Base-by-base conservation (phyloP, 2,329 filamentous ascomycete species). In the Cercospora janseana region DNA sequence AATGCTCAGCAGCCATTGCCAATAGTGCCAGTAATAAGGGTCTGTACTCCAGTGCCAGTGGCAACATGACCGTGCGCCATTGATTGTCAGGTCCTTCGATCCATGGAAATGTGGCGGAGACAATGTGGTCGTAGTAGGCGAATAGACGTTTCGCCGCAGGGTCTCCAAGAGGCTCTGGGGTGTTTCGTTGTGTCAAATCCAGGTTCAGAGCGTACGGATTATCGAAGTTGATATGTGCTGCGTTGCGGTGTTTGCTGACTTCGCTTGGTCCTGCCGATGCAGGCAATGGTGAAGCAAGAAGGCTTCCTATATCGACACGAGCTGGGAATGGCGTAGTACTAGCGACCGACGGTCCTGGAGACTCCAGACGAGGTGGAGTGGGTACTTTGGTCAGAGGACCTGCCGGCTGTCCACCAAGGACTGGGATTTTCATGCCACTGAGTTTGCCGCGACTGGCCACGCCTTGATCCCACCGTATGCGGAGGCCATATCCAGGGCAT, bases 381-480 rank as follows among this genome's bases (percentile, higher is more conserved):
- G 45, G 32, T 12, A 27, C 16, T 16, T 28, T 45, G 34, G n/a
- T 15, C 21, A 40, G 35, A 29, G 40, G 48, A 28, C 31, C 21
- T n/a, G 48, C 29, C 7, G 48, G 23, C 23, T 34, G 32, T 16
- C 34, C 48, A 26, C 26, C 29, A n/a, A 37, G 41, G 6, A 52
- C 49, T 21, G 49, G 43, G 6, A 52, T 26, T 24, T 44, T 32
- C 38, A 47, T 52, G n/a, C 43, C 43, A 34, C 49, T 52, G 9
- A 52, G 37, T 24, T 40, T 52, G 13, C 29, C 49, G 15, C 35
- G 28, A 20, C 40, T 40, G 32, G 49, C 49, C 7, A 52, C 43
- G 12, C 49, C 49, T 41, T 46, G 37, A 20, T 45, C 49, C 49
- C 49, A 48, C 27, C 49, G 43, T 28, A 52, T 52, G 16, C 49